Percentiles rank a stretch among this genome's conserved stretches.
These are phyloP conservation scores for Ceratocystis lukuohia DNA, from an alignment of 2,329 filamentous ascomycete genomes.

Conservation along the genomic window DNA sequence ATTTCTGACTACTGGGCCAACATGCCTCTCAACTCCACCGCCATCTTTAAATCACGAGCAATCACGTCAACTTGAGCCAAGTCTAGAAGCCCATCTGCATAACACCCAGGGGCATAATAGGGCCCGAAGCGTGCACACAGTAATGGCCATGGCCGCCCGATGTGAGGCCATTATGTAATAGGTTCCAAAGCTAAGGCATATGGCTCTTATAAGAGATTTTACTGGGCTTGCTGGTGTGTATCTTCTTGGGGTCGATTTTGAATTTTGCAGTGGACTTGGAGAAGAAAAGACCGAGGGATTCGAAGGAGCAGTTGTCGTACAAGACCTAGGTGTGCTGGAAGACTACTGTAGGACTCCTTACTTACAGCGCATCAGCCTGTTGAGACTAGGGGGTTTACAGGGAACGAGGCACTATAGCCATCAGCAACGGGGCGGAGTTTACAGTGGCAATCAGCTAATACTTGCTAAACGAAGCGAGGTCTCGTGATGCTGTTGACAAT, in stretches of 20 bases:
- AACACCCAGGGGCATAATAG: neutral
- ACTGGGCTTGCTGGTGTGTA: neutral
- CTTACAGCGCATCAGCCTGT: neutral
- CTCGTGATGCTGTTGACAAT: neutral
- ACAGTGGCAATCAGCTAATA: neutral
- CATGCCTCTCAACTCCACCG: neutral
- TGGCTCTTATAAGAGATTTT: neutral
- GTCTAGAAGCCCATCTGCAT: slow-evolving; percentile 1
- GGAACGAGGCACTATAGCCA: neutral
- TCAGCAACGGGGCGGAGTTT: neutral
- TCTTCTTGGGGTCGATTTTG: neutral
- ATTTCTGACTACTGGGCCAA: neutral
- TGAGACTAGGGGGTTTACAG: neutral
- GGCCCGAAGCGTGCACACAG: neutral
- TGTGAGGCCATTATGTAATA: slow-evolving; percentile 6
- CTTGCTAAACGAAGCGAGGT: neutral
- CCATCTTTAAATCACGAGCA: neutral
- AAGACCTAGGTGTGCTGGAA: neutral
- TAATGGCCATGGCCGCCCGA: neutral
- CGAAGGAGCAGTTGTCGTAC: neutral
- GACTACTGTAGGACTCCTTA: neutral
- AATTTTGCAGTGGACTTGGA: neutral
- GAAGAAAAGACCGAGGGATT: neutral
- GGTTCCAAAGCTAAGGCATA: neutral
- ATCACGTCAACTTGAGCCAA: neutral